Base-by-base conservation (phyloP, 768 basidiomycete genomes). In the Podaxis rugospora region DNA sequence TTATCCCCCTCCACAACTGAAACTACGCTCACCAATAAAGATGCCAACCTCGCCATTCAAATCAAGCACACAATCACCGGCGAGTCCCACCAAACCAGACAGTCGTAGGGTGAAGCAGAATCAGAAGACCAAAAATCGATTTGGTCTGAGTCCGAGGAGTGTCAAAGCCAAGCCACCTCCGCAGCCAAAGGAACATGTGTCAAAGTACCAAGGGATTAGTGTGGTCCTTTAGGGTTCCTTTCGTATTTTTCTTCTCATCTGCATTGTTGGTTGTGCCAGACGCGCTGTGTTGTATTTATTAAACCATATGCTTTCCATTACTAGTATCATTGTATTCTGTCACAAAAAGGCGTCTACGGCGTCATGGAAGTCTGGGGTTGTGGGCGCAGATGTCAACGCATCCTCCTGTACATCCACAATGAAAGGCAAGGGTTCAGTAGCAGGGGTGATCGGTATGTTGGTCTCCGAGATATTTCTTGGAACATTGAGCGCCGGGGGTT, bases 311-410 rank as follows among this genome's bases (percentile, higher is more conserved):
- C 51, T 59, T 42, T 52, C 37, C 50, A 59, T 44, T 36, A 53
- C 28, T 25, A 59, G 28, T 28, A 28, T 28, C 21, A 52, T 40
- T 44, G 7, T 14, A 55, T 40, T 27, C 25, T 52, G 32, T 60
- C 23, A 60, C 28, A 53, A 7, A 28, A 60, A 60, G n/a, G 55
- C 51, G 44, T 64, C 62, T 37, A 62, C 52, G 40, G 66, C 62
- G 16, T 65, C 64, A 27, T 55, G 66, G 35, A 65, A 62, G 51
- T 65, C 66, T 36, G 62, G 52, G 27, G 57, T 54, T 14, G 62
- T 53, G n/a, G 62, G 51, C 25, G 40, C 28, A 28, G 44, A 52
- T 7, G 51, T 32, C 39, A 44, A 27, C 13, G 40, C 35, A 23
- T 50, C 59, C 11, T 60, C 51, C 28, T 46, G 40, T 13, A 54